These are phyloP conservation scores for Fonsecaea pedrosoi DNA, from an alignment of 2,329 filamentous ascomycete species.

Conservation along the genomic window DNA sequence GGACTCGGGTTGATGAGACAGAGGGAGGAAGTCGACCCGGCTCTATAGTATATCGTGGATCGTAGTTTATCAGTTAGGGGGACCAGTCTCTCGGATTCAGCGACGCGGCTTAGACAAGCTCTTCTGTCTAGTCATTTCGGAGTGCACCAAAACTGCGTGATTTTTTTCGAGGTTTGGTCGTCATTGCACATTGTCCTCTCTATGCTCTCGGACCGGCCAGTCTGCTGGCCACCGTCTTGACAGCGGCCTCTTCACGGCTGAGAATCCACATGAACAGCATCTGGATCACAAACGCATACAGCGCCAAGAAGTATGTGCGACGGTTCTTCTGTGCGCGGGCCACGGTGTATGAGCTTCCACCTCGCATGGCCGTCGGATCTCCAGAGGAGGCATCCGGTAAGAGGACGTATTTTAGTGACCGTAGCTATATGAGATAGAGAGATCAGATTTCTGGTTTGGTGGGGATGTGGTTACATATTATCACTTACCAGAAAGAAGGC, in stretches of 20 bases:
- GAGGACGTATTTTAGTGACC: constrained; percentile 93
- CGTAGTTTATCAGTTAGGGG: too few relatives aligned
- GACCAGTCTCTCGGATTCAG: too few relatives aligned
- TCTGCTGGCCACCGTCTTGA: constrained; percentile 40
- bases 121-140: background rate
- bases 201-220: constrained; percentile 33
- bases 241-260: constrained; percentile 59
- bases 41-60: too few relatives aligned
- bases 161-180: background rate
- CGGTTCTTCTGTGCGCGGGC: constrained; percentile 85
- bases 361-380: constrained; percentile 64
- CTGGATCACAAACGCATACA: constrained; percentile 94
- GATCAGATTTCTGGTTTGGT: too few relatives aligned
- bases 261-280: constrained; percentile 92
- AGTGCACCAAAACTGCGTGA: background rate
- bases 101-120: too few relatives aligned
- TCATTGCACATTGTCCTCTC: constrained; percentile 1
- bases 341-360: constrained; percentile 68
- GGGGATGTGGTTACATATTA: too few relatives aligned
- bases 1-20: too few relatives aligned
- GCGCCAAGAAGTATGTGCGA: constrained; percentile 88
- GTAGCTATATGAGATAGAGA: constrained; percentile 65
- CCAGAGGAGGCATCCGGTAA: constrained; percentile 76
- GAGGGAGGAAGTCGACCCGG: too few relatives aligned
- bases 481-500: constrained; percentile 82